Percentiles rank a stretch among this genome's conserved stretches.
Evolutionary conservation across 2,329 filamentous ascomycete species (phyloP).

Genomic region (Alternaria consortialis): DNA sequence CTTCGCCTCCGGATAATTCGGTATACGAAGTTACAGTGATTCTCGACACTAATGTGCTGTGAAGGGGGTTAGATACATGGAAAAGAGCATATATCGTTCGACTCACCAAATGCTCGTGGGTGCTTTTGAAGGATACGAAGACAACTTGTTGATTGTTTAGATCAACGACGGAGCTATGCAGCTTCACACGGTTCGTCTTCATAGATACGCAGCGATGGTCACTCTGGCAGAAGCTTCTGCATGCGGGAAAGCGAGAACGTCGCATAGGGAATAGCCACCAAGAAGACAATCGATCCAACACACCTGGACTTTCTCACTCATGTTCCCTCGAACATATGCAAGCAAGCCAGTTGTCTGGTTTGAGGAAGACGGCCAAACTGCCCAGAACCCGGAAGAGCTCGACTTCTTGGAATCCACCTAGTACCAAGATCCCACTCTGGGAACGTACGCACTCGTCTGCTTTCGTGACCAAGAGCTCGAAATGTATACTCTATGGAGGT

Average conservation of each 20-base stretch:
- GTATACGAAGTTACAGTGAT: slow-evolving; percentile 16
- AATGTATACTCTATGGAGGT: neutral
- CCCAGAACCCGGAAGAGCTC: neutral
- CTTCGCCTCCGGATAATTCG: slow-evolving; percentile 26
- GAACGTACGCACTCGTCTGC: neutral
- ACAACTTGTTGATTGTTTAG: neutral
- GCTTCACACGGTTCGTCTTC: neutral
- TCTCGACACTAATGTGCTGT: neutral
- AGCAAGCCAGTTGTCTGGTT: neutral
- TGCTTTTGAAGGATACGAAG: neutral
- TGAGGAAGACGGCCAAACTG: neutral
- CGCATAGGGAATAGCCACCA: no score
- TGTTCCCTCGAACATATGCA: no score
- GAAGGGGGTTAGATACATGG: slow-evolving; percentile 1
- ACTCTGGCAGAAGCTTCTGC: neutral
- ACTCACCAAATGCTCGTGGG: slow-evolving; percentile 3
- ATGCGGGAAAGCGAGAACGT: neutral
- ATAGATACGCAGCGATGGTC: neutral
- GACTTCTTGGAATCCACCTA: neutral
- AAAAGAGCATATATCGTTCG: slow-evolving; percentile 7
- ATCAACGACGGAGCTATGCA: neutral
- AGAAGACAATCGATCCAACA: no score
- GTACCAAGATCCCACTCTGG: no score
- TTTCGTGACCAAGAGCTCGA: neutral
- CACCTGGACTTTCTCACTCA: no score